phyloP scores from a whole-genome alignment of 257 asterid species.

The Gentiana dahurica region DNA sequence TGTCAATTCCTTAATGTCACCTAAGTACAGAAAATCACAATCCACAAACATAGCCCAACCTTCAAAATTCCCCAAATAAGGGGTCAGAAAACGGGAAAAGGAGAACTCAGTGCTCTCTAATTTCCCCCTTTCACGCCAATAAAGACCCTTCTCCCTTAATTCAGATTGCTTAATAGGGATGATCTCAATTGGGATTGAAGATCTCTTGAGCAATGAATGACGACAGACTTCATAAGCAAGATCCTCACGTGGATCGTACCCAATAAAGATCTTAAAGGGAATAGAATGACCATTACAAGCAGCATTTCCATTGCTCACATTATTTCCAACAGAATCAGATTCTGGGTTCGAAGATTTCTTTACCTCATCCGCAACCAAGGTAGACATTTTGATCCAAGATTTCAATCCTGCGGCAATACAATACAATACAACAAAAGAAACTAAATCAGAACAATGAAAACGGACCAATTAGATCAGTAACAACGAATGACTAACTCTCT shows the following conservation, averaged over 20 bases:
- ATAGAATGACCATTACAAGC: not conserved
- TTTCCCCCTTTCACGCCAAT: slow-evolving; percentile 75
- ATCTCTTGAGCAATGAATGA: slow-evolving; percentile 45
- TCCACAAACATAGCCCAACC: slow-evolving; percentile 94
- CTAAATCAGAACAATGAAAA: slow-evolving; percentile 3
- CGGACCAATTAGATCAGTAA: too few relatives aligned
- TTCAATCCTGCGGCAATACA: slow-evolving; percentile 10
- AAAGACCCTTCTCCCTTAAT: slow-evolving; percentile 42
- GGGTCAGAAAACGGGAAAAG: slow-evolving; percentile 64
- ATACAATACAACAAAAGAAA: not conserved
- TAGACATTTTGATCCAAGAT: slow-evolving; percentile 11
- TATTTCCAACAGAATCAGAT: too few relatives aligned
- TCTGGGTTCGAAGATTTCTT: too few relatives aligned
- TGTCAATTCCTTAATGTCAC: slow-evolving; percentile 43
- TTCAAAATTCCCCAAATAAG: slow-evolving; percentile 37
- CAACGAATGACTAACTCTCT: too few relatives aligned
- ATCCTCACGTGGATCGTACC: slow-evolving; percentile 71
- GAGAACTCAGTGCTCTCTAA: slow-evolving; percentile 84
- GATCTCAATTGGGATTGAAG: slow-evolving; percentile 63
- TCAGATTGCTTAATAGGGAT: slow-evolving; percentile 64
- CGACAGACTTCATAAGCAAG: slow-evolving; percentile 70
- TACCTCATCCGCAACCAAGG: slow-evolving; percentile 12
- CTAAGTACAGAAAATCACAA: slow-evolving; percentile 73
- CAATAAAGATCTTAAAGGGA: slow-evolving; percentile 54
- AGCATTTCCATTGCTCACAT: not conserved